Evolutionary conservation across 73 alveolate species (phyloP), one percentile per base, ranked within the genome.

Genomic region (Uronychia binucleata): DNA sequence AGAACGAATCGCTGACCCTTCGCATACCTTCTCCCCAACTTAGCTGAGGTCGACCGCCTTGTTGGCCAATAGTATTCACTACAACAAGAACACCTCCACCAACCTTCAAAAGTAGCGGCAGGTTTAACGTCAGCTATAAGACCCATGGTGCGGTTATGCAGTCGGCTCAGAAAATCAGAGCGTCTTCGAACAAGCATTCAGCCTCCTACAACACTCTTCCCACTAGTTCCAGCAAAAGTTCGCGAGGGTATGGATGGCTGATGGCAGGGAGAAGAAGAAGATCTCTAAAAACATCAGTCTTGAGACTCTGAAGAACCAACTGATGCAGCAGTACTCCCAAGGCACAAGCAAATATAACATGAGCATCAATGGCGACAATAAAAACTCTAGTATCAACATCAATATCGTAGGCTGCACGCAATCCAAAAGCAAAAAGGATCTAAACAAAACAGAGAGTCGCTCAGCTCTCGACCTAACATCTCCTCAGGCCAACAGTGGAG

Each of bases 1-100:
- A 1, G 87, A 80, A 30, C 28, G 87, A 0, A 57, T 80, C 13
- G 33, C 79, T 57, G 87, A 46, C 19, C 67, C 67, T 11, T 11
- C 19, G 19, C 5, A 5, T 11, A 46, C 67, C 67, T 46, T 46
- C 67, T 46, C 67, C 19, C 67, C 67, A 11, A 11, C 67, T 46
- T 46, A 5, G n/a, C 67, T 46, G n/a, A 46, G 19, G 19, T 11
- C 5, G 5, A 11, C 67, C 19, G 5, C 67, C 67, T 46, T 46
- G n/a, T 11, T 46, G 67, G 19, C 67, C 67, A 46, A 46, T 46
- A 46, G 67, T 46, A 46, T 46, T 46, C 67, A 46, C 67, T 46
- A 46, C 19, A 46, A 46, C 67, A 46, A 46, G 67, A 46, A 46
- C 19, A 19, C 67, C 19, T 46, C 67, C 5, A 46, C 67, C 5